A percentile compares a stretch with the other conserved stretches of the same genome.
phyloP scores from a whole-genome alignment of 2,329 filamentous ascomycete species.

The Emericellopsis atlantica region DNA sequence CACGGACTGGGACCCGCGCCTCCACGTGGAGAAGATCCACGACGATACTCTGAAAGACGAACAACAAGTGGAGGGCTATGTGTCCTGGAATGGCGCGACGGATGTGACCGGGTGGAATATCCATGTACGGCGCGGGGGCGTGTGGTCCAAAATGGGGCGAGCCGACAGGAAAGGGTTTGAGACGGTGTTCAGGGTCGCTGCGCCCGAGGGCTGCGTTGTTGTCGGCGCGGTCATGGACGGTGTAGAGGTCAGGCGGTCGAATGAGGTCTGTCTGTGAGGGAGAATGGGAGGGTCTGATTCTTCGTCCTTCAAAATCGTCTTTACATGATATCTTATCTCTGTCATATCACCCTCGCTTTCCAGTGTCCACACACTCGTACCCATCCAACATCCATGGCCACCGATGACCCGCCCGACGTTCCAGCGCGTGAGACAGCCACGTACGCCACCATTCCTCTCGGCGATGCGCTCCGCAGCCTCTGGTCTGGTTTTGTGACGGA shows the following conservation, averaged over 20 bases:
- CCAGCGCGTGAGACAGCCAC: too few species aligned
- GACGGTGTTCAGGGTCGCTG: constrained; percentile 9
- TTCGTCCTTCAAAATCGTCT: too few species aligned
- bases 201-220: constrained; percentile 6
- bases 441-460: constrained; percentile 4
- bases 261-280: constrained; percentile 7
- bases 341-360: too few species aligned
- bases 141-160: constrained; percentile 1
- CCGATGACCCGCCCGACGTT: too few species aligned
- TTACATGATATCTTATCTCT: too few species aligned
- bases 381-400: too few species aligned
- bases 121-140: constrained; percentile 3
- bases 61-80: constrained; percentile 5
- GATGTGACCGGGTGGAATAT: constrained; percentile 11
- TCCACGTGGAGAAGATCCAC: constrained; percentile 4
- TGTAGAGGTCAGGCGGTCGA: constrained; percentile 8
- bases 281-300: too few species aligned
- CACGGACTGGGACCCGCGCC: constrained; percentile 2
- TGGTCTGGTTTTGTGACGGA: constrained; percentile 11
- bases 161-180: constrained; percentile 8
- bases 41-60: not conserved
- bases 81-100: constrained; percentile 14
- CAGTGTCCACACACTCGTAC: too few species aligned
- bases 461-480: constrained; percentile 8
- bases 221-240: constrained; percentile 8